Percentiles rank a stretch among this genome's conserved stretches.
Evolutionary conservation across 1,284 basidiomycete genomes (phyloP).

Genomic region (Coniophora puteana): DNA sequence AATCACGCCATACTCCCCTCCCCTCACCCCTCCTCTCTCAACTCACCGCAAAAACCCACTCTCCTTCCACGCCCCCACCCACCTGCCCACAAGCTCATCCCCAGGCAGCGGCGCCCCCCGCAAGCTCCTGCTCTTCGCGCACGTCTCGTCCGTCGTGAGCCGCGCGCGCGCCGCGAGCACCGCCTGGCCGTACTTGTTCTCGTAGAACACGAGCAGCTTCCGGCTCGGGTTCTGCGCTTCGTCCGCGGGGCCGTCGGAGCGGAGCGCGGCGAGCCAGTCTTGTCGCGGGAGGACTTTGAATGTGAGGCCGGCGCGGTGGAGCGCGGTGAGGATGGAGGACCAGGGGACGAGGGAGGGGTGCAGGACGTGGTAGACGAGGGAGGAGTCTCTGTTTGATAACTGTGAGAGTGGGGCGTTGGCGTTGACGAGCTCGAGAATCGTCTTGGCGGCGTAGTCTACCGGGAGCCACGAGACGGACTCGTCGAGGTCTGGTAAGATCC

Average conservation of each 20-base stretch:
- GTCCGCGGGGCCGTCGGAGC: slow-evolving; percentile 38
- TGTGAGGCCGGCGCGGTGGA: slow-evolving; percentile 36
- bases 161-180: slow-evolving; percentile 14
- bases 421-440: slow-evolving; percentile 45
- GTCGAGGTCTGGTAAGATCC: slow-evolving; percentile 40
- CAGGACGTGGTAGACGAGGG: slow-evolving; percentile 45
- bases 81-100: slow-evolving; percentile 27
- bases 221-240: slow-evolving; percentile 44
- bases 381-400: slow-evolving; percentile 39
- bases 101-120: slow-evolving; percentile 22
- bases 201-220: slow-evolving; percentile 43
- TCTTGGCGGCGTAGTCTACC: slow-evolving; percentile 49
- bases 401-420: slow-evolving; percentile 13
- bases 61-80: slow-evolving; percentile 30
- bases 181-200: slow-evolving; percentile 25
- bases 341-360: slow-evolving; percentile 39
- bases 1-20: too few relatives aligned
- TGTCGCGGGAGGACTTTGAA: slow-evolving; percentile 41
- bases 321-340: slow-evolving; percentile 39
- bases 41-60: slow-evolving; percentile 27
- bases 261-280: slow-evolving; percentile 46
- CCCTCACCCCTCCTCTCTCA: too few relatives aligned
- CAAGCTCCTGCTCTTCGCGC: slow-evolving; percentile 22
- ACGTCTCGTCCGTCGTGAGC: slow-evolving; percentile 22
- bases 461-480: slow-evolving; percentile 56